Evolutionary conservation across 192 early-diverging fungal species (phyloP), one percentile per base, ranked within the genome.

Genomic region (Coemansia sp.): DNA sequence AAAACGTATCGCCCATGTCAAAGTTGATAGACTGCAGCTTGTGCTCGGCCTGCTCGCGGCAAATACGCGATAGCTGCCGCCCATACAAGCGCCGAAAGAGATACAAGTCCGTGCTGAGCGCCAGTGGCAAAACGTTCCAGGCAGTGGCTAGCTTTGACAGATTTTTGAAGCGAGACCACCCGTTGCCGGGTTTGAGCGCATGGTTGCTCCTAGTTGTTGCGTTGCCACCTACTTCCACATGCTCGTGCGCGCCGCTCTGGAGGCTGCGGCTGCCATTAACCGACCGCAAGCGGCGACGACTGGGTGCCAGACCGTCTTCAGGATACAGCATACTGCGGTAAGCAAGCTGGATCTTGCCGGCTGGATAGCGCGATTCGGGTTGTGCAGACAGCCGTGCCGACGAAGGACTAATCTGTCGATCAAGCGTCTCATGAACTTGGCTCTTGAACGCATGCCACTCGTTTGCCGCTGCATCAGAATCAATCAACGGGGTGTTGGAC

Each of bases 21-120:
- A 78, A 78, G 59, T 48, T 69, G 40, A 72, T 69, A 5, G 75
- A 72, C 63, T 69, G 60, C 52, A 78, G 66, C 54, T 78, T 78
- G 70, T 72, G 63, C 60, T 78, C 75, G 7, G 75, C 75, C 55
- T 78, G 75, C 63, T 78, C 75, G 56, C 70, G 75, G 42, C 70
- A 72, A 56, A 78, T 78, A 14, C 75, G 66, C 42, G 63, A 61
- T 15, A 78, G 42, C 51, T 78, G 75, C n/a, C 70, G 61, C 70
- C 72, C 75, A 60, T 78, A 78, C 17, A 68, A 51, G 3, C 61
- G 46, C 34, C 75, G 75, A 56, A 69, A 78, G 26, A 60, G 38
- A 24, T 78, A 64, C 56, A 78, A 10, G 24, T 78, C 70, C 0
- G 60, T 38, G 66, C 70, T 72, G 3, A 67, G 51, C 8, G 75